A percentile compares a stretch with the other conserved stretches of the same genome.
phyloP scores from a whole-genome alignment of 2,329 filamentous ascomycete genomes.

The Cylindrodendrum hubeiense region DNA sequence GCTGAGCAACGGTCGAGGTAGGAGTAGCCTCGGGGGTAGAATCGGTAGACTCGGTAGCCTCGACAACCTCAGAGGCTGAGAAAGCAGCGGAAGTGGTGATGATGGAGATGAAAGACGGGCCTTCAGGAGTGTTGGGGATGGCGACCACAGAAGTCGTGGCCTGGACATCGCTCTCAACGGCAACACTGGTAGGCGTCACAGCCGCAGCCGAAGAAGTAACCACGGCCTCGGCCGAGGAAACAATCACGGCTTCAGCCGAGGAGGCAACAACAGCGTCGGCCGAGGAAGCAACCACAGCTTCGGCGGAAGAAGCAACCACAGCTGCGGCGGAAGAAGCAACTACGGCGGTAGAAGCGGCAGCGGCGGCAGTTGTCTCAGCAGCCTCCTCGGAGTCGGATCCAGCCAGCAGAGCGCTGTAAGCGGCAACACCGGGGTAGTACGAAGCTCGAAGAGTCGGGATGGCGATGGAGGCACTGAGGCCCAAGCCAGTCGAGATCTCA shows the following conservation, averaged over 20 bases:
- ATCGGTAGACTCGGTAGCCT: neutral
- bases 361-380: neutral
- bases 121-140: neutral
- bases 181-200: neutral
- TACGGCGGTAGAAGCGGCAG: neutral
- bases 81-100: neutral
- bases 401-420: constrained; percentile 29
- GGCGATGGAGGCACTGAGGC: constrained; percentile 29
- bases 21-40: neutral
- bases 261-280: neutral
- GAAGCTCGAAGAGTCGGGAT: constrained; percentile 32
- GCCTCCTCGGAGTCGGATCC: neutral
- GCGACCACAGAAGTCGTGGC: neutral
- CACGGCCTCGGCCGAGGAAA: neutral
- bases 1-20: neutral
- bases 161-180: neutral
- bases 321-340: neutral
- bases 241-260: neutral
- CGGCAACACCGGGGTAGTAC: constrained; percentile 32
- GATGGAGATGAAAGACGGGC: neutral
- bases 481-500: constrained; percentile 31
- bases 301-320: neutral
- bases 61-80: neutral
- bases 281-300: neutral
- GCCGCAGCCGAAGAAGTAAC: neutral